A percentile compares a stretch with the other conserved stretches of the same genome.
phyloP scores from a whole-genome alignment of 164 flowering plant genomes.

The Chimonanthus praecox region DNA sequence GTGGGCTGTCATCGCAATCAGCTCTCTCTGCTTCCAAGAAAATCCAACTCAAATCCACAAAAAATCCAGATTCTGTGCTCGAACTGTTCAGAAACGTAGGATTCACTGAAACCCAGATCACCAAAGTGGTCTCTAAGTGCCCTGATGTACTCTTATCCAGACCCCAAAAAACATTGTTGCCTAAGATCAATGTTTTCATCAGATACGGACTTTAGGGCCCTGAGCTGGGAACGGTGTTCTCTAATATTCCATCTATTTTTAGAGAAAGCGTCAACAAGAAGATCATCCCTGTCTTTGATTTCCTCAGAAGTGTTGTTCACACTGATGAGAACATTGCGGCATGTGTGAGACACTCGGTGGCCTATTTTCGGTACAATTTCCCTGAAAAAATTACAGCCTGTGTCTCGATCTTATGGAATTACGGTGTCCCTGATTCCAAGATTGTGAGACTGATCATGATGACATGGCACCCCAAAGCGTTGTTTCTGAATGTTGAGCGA shows the following conservation, averaged over 20 bases:
- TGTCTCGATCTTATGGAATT: background rate
- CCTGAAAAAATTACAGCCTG: background rate
- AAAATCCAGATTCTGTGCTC: constrained; percentile 5
- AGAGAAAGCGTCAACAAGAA: background rate
- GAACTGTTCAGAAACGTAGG: constrained; percentile 2
- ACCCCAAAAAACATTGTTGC: constrained; percentile 3
- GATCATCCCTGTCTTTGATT: background rate
- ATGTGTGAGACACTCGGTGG: background rate
- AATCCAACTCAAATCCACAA: background rate
- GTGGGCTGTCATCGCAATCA: constrained; percentile 2
- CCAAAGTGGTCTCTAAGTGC: background rate
- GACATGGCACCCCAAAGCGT: background rate
- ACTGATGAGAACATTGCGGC: background rate
- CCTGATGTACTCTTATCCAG: constrained; percentile 3
- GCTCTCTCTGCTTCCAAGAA: background rate
- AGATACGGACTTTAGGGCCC: constrained; percentile 5
- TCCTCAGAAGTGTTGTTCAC: constrained; percentile 2
- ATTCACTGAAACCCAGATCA: constrained; percentile 7
- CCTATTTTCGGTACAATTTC: background rate
- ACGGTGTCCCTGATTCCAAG: background rate
- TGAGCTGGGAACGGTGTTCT: background rate
- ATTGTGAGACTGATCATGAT: background rate
- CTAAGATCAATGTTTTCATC: constrained; percentile 6
- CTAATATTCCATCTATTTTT: background rate
- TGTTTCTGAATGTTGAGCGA: background rate